Evolutionary conservation across 2,329 filamentous ascomycete species (phyloP).

Genomic region (Talaromyces sp.): DNA sequence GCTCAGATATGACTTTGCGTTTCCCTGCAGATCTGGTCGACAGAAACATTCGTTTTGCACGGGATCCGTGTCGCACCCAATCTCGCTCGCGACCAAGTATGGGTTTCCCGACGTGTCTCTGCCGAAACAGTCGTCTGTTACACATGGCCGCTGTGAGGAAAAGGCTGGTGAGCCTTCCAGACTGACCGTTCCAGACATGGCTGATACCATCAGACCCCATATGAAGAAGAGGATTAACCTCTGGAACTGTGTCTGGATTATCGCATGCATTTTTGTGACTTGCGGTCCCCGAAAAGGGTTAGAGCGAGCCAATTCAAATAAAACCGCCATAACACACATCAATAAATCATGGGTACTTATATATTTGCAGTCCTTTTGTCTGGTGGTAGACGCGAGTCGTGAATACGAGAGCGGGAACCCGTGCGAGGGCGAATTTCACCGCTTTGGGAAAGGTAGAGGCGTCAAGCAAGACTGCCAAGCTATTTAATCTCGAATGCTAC

Average conservation of each 20-base stretch:
- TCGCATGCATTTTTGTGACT: background rate
- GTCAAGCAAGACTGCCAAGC: too few relatives aligned
- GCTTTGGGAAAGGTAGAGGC: background rate
- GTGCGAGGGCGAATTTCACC: background rate
- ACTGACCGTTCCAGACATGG: background rate
- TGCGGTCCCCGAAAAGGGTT: too few relatives aligned
- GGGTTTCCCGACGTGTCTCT: background rate
- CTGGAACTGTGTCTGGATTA: background rate
- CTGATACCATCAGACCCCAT: background rate
- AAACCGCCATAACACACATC: too few relatives aligned
- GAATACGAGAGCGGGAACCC: background rate
- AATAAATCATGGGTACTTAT: background rate
- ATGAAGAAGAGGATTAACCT: background rate
- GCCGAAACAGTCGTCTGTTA: background rate
- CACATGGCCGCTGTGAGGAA: background rate
- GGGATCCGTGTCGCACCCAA: background rate
- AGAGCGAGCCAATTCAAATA: too few relatives aligned
- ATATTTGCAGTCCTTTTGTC: background rate
- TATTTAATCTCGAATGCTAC: background rate
- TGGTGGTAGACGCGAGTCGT: background rate
- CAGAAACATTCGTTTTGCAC: background rate
- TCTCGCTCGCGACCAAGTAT: background rate
- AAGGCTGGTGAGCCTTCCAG: background rate
- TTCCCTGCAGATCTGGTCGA: background rate
- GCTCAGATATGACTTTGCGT: background rate